Evolutionary conservation across 331 rosid genomes (phyloP).

Genomic region (Quercus phellos): DNA sequence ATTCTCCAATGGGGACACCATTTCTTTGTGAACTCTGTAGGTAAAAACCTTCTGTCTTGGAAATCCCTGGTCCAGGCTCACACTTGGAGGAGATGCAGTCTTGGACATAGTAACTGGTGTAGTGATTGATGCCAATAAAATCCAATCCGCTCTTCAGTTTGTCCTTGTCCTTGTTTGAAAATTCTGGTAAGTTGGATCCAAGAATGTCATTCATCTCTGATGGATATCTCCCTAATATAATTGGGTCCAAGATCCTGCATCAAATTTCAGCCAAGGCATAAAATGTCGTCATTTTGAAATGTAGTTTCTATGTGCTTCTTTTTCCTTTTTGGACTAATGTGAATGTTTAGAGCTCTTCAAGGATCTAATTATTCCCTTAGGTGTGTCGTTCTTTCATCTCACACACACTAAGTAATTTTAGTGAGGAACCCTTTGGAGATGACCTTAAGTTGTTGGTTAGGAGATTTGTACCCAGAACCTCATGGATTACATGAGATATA

Average conservation of each 20-base stretch:
- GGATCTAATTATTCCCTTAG: too few species aligned
- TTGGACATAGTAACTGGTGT: slow-evolving; percentile 49
- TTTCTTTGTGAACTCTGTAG: slow-evolving; percentile 21
- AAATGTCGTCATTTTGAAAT: too few species aligned
- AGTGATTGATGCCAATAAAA: slow-evolving; percentile 74
- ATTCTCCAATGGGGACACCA: slow-evolving; percentile 56
- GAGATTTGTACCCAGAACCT: too few species aligned
- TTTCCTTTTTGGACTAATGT: too few species aligned
- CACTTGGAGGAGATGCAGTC: slow-evolving; percentile 62
- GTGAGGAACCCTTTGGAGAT: too few species aligned
- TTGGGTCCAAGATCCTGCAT: slow-evolving; percentile 70
- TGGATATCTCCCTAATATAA: slow-evolving; percentile 57
- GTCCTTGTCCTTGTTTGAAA: slow-evolving; percentile 32
- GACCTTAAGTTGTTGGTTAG: too few species aligned
- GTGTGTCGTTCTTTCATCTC: too few species aligned
- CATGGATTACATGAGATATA: too few species aligned
- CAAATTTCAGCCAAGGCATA: too few species aligned
- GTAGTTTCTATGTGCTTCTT: too few species aligned
- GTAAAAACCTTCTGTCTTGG: slow-evolving; percentile 57
- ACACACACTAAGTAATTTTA: too few species aligned
- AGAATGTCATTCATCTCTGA: slow-evolving; percentile 49
- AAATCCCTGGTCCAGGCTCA: slow-evolving; percentile 43
- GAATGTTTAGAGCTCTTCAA: too few species aligned
- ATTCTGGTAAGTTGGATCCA: slow-evolving; percentile 37
- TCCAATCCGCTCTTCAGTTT: slow-evolving; percentile 47